Base-by-base conservation (phyloP, 768 basidiomycete genomes). In the Amanita muscaria region DNA sequence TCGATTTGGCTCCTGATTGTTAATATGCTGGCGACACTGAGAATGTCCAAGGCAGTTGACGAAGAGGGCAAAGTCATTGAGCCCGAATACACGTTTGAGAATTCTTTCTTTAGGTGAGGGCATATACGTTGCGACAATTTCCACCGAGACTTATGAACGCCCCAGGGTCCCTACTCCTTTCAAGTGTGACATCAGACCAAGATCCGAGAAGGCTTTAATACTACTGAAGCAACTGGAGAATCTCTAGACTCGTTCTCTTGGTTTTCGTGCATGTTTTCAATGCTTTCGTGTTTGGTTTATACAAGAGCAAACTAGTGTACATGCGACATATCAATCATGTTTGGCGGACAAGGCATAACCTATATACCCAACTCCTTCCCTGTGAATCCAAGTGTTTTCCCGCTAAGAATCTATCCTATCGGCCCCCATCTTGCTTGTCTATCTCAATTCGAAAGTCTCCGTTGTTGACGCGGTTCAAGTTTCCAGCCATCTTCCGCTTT, bases 1-100 rank as follows among this genome's bases (percentile, higher is more conserved):
- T 78, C 79, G 1, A 60, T 72, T 29, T 84, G 82, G 79, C 56
- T 82, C 18, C 60, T 79, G 12, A 63, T 78, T 14, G 69, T 72
- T 2, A 64, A 66, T 11, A 73, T 79, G 58, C 60, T 83, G 8
- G 76, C 79, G 1, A 76, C 76, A 36, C 56, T 83, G 31, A 69
- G 80, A 46, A 70, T 83, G 8, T 52, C 59, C 30, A 77, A 73
- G 57, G 62, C 73, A 14, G 56, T 67, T 16, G 77, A 79, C 40
- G 70, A 70, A 27, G 53, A 59, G 5, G 80, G 80, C 3, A 57
- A 62, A 2, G 60, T 60, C 35, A 49, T 66, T 64, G 54, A 79
- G 48, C 79, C 79, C 9, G 63, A 66, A 27, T 58, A 76, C 8
- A 61, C 65, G 12, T 82, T 74, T 51, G 69, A 80, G 24, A 81